Conservation (phyloP, 108 stramenopile species). For the Craspedostauros australis region DNA sequence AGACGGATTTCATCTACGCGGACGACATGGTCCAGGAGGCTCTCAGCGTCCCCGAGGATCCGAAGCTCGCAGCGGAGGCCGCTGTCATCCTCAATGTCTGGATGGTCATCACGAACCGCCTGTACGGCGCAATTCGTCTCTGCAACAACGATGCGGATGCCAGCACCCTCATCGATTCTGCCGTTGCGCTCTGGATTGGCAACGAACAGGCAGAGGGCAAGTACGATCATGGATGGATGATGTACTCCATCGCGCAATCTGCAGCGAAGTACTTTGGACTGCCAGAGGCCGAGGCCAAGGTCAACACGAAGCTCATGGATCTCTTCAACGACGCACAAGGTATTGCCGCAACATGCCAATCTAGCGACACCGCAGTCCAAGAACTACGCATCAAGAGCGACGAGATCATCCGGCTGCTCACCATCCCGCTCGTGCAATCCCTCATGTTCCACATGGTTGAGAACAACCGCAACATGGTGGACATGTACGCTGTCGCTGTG, state of each 20-base stretch:
- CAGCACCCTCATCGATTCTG: conserved; percentile 43
- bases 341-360: conserved; percentile 12
- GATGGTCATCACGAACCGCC: conserved; percentile 52
- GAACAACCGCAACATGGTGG: conserved; percentile 36
- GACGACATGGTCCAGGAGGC: conserved; percentile 54
- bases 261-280: conserved; percentile 37
- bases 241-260: conserved; percentile 53
- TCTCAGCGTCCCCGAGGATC: conserved; percentile 33
- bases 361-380: not conserved
- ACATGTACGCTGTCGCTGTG: conserved; percentile 43
- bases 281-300: conserved; percentile 21
- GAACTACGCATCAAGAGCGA: conserved; percentile 28
- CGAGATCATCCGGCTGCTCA: conserved; percentile 42
- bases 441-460: conserved; percentile 36
- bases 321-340: conserved; percentile 31
- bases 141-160: conserved; percentile 17
- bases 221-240: conserved; percentile 42
- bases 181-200: conserved; percentile 76
- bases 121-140: conserved; percentile 46
- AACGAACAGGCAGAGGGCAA: conserved; percentile 30
- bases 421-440: conserved; percentile 46
- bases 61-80: conserved; percentile 56
- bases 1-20: conserved; percentile 41
- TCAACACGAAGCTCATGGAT: conserved; percentile 38
- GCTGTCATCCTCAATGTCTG: conserved; percentile 55